Evolutionary conservation across 2,329 filamentous ascomycete genomes (phyloP).

Genomic region (Xylaria sp.): DNA sequence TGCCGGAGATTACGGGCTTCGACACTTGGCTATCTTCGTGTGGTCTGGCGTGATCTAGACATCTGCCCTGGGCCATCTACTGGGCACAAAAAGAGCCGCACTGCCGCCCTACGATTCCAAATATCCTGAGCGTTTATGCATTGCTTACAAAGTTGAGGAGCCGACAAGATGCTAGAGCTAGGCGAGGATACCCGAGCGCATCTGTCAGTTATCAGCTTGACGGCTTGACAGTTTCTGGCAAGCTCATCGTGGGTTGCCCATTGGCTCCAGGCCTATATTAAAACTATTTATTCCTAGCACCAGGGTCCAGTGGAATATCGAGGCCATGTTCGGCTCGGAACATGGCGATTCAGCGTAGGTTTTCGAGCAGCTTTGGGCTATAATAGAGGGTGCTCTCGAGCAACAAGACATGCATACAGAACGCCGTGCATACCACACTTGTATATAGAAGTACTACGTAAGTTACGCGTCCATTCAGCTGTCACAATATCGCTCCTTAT

Average conservation of each 20-base stretch:
- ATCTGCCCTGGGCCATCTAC: too few relatives aligned
- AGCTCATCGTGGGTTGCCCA: slow-evolving; percentile 1
- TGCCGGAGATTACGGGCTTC: too few relatives aligned
- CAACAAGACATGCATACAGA: background rate
- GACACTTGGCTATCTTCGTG: too few relatives aligned
- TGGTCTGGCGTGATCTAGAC: too few relatives aligned
- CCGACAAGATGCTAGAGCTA: slow-evolving; percentile 3
- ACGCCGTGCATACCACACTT: too few relatives aligned
- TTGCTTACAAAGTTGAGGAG: background rate
- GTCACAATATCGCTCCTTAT: slow-evolving; percentile 3
- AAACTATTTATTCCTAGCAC: slow-evolving; percentile 9
- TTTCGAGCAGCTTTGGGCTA: slow-evolving; percentile 1
- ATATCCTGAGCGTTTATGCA: too few relatives aligned
- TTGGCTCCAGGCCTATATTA: slow-evolving; percentile 16
- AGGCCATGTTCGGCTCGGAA: slow-evolving; percentile 14
- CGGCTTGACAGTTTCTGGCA: slow-evolving; percentile 3
- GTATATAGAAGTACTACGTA: slow-evolving; percentile 1
- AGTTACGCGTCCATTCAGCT: too few relatives aligned
- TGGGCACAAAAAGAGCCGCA: too few relatives aligned
- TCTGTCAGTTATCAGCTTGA: slow-evolving; percentile 4
- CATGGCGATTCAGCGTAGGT: slow-evolving; percentile 7
- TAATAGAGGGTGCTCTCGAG: slow-evolving; percentile 4
- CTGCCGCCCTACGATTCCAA: too few relatives aligned
- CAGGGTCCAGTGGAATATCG: slow-evolving; percentile 7
- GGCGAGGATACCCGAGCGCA: background rate